Evolutionary conservation across 2,329 filamentous ascomycete genomes (phyloP), one percentile per base, ranked within the genome.

Genomic region (Apiospora aurea): DNA sequence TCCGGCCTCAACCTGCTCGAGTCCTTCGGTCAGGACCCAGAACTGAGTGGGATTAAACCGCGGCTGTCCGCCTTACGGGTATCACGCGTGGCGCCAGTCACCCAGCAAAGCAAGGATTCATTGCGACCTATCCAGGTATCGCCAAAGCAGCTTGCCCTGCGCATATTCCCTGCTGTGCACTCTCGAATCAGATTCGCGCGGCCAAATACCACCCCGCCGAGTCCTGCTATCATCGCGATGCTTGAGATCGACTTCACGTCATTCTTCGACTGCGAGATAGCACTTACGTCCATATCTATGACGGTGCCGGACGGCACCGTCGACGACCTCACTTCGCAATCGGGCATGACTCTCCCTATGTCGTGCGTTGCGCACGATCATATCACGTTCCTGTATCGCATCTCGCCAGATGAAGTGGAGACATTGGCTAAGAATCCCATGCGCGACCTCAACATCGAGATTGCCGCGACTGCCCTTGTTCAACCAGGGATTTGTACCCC

Each of bases 1-100:
- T 88, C 91, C 8, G 91, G 92, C 1, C 85, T 94, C 74, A 96
- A 96, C 79, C 85, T 96, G n/a, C 88, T 96, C 18, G 91, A 93
- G 78, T 88, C 93, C 3, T 93, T 96, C 73, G 86, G 87, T 70
- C 85, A 85, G 73, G 93, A 95, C 78, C 88, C 90, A 29, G 87
- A 87, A 38, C 84, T 94, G 24, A 84, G 83, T 21, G 89, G 91
- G 47, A 83, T 90, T 38, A 86, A 87, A 75, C 92, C 93, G 67
- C 88, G 89, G 43, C 85, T 96, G 2, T 94, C 93, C 13, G 92
- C 93, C 6, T 85, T 93, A 73, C 87, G 93, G 67, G 92, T 96
- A 46, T 94, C 92, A 57, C 89, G 92, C 74, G 92, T 95, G 5
- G 90, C 91, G 8, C 93, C 93, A 6, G 86, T 89, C 57, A 90